Evolutionary conservation across 2,329 filamentous ascomycete species (phyloP).

Genomic region (Botrytis byssoidea): DNA sequence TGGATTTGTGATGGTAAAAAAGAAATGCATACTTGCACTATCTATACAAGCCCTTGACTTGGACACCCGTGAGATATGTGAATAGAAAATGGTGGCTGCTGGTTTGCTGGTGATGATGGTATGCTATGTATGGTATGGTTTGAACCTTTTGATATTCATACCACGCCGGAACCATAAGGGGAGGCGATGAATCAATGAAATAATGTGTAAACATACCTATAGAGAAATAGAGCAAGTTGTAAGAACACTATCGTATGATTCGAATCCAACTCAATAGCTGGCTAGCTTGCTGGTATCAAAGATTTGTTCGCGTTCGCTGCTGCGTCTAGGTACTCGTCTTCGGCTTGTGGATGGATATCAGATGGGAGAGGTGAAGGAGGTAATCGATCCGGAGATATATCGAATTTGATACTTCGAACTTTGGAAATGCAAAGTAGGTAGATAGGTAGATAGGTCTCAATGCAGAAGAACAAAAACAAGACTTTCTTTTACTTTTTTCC

Average conservation of each 20-base stretch:
- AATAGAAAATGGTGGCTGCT: neutral
- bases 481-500: neutral
- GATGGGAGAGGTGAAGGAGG: neutral
- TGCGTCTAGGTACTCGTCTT: neutral
- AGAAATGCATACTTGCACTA: constrained; percentile 1
- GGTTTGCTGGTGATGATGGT: neutral
- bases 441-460: neutral
- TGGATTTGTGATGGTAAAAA: neutral
- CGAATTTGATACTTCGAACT: neutral
- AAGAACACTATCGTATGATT: neutral
- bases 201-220: neutral
- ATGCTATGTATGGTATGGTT: neutral
- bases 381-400: neutral
- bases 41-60: neutral
- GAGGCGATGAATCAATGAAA: neutral
- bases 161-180: neutral
- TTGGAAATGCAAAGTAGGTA: too few relatives aligned
- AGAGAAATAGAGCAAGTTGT: neutral
- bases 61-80: too few relatives aligned
- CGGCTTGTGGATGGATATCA: neutral
- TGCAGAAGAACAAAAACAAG: neutral
- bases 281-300: neutral
- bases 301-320: neutral
- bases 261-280: neutral
- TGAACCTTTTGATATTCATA: neutral